Evolutionary conservation across 2,329 filamentous ascomycete species (phyloP).

Genomic region (Colletotrichum endophyticum): DNA sequence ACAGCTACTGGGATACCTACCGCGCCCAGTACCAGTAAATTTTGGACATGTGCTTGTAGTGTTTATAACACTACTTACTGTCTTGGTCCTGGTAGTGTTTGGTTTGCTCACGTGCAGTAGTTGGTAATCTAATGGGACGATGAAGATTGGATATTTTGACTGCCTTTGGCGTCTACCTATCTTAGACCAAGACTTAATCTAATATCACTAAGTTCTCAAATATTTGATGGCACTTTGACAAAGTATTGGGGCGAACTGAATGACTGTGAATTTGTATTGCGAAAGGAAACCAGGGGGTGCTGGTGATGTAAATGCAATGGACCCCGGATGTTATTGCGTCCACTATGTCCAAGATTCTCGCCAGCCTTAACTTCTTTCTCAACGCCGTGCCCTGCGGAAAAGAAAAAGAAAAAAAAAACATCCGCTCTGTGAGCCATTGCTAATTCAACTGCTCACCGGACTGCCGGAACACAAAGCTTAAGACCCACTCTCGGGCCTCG

Average conservation of each 20-base stretch:
- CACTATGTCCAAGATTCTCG: rapidly evolving
- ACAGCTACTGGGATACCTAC: constrained; percentile 30
- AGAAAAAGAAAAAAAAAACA: too few relatives aligned
- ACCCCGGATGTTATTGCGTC: not conserved
- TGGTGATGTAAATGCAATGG: rapidly evolving
- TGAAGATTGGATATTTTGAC: not conserved
- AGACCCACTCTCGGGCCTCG: not conserved
- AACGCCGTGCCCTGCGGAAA: not conserved
- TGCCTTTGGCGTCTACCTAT: rapidly evolving
- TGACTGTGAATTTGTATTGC: not conserved
- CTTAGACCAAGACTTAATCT: not conserved
- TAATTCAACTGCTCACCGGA: not conserved
- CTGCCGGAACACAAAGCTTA: not conserved
- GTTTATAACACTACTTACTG: not conserved
- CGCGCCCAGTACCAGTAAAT: constrained; percentile 21
- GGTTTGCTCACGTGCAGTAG: not conserved
- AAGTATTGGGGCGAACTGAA: not conserved
- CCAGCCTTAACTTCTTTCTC: rapidly evolving
- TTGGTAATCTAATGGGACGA: not conserved
- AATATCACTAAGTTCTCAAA: not conserved
- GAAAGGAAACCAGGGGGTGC: not conserved
- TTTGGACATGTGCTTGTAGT: not conserved
- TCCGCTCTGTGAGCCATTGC: not conserved
- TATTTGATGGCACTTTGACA: not conserved
- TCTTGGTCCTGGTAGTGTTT: not conserved